Evolutionary conservation across 331 rosid genomes (phyloP).

Genomic region (Prunus yedoensis): DNA sequence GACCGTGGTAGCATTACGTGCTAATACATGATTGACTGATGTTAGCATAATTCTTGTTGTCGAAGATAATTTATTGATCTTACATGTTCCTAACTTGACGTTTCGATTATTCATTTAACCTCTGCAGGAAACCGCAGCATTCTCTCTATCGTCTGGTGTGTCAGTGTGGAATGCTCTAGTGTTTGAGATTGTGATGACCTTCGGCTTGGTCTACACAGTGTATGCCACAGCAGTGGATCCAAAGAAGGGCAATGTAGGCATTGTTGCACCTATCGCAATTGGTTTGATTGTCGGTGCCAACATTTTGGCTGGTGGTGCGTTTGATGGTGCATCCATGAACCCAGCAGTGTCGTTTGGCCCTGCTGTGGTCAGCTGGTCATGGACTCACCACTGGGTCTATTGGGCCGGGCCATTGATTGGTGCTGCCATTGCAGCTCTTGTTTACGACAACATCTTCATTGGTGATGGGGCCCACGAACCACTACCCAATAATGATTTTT

Average conservation of each 20-base stretch:
- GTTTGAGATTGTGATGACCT: conserved; percentile 82
- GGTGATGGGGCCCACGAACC: conserved; percentile 47
- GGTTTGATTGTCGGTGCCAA: conserved; percentile 78
- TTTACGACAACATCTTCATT: conserved; percentile 73
- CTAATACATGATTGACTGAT: too few relatives aligned
- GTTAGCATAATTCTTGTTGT: too few relatives aligned
- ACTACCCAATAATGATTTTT: conserved; percentile 54
- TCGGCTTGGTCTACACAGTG: conserved; percentile 76
- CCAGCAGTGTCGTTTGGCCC: conserved; percentile 87
- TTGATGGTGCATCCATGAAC: conserved; percentile 89
- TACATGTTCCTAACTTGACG: not conserved
- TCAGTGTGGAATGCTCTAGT: conserved; percentile 64
- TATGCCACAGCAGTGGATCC: conserved; percentile 85
- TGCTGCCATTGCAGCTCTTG: conserved; percentile 63
- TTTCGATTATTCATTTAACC: not conserved
- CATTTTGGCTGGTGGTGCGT: conserved; percentile 75
- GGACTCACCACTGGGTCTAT: conserved; percentile 83
- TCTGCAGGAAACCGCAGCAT: conserved; percentile 65
- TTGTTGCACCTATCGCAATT: conserved; percentile 68
- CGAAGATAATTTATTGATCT: not conserved
- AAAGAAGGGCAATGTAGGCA: conserved; percentile 58
- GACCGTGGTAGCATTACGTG: too few relatives aligned
- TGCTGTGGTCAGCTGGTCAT: conserved; percentile 61
- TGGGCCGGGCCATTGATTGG: conserved; percentile 76
- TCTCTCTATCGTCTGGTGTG: conserved; percentile 58